A percentile compares a stretch with the other conserved stretches of the same genome.
Evolutionary conservation across 805 yeast species (phyloP).

Genomic region (Vanderwaltozyma polyspora): DNA sequence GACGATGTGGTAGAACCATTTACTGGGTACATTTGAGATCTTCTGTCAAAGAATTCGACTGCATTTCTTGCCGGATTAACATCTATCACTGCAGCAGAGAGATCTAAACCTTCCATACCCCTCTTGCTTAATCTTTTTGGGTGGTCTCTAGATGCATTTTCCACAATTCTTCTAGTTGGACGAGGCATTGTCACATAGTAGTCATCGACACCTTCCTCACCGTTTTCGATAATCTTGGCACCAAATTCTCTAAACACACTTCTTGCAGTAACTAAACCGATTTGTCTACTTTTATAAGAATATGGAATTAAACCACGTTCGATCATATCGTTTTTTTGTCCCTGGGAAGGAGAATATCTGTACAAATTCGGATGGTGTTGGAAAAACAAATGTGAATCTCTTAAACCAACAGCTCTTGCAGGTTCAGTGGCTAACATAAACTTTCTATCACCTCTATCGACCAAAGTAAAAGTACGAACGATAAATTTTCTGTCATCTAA

Average conservation of each 20-base stretch:
- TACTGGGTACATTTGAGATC: constrained; percentile 13
- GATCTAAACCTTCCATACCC: constrained; percentile 9
- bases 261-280: constrained; percentile 83
- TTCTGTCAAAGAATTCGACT: constrained; percentile 31
- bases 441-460: constrained; percentile 47
- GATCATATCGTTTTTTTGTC: constrained; percentile 74
- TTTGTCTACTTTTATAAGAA: constrained; percentile 81
- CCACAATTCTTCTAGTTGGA: constrained; percentile 44
- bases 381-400: constrained; percentile 82
- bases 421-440: constrained; percentile 95
- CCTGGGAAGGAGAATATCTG: constrained; percentile 62
- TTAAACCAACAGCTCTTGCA: constrained; percentile 86
- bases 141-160: constrained; percentile 1
- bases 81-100: constrained; percentile 5
- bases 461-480: constrained; percentile 53
- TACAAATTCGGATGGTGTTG: constrained; percentile 71
- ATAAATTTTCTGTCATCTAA: constrained; percentile 65
- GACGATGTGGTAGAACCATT: constrained; percentile 27
- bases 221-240: constrained; percentile 67
- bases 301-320: constrained; percentile 74
- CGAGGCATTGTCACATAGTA: constrained; percentile 57
- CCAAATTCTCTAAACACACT: constrained; percentile 89
- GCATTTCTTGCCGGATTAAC: constrained; percentile 28
- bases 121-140: constrained; percentile 4
- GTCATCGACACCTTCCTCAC: constrained; percentile 74